Evolutionary conservation across 768 basidiomycete species (phyloP), one percentile per base, ranked within the genome.

Genomic region (Termitomyces sp.): DNA sequence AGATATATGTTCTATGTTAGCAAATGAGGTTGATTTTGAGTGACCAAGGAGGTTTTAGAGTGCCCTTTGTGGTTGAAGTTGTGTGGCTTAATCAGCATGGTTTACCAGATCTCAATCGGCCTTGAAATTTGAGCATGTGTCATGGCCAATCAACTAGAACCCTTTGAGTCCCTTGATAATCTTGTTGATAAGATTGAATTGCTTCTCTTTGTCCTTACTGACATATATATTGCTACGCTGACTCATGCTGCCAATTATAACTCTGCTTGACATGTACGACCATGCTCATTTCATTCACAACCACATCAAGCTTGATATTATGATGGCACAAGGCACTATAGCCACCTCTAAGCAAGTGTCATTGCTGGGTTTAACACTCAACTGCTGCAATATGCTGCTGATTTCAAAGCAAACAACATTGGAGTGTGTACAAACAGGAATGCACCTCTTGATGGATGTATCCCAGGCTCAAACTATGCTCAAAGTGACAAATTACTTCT

Each of bases 311-410:
- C n/a, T n/a, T n/a, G n/a, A n/a, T n/a, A n/a, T n/a, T n/a, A 82
- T 82, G 79, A 71, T 80, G 26, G 71, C 75, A 0, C 73, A 83
- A 67, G 51, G 64, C 8, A 62, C 76, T 1, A 62, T 69, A 5
- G 71, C 77, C 3, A 76, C 74, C 46, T 72, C 73, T 0, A 80
- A 60, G 76, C 77, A 56, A 62, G 67, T 22, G 80, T 83, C 51
- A 82, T 86, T 59, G 63, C 65, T 1, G 76, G 67, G 47, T 86
- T 78, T 70, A 87, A 87, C 66, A 64, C 68, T 3, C 78, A 79
- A 60, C 74, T 86, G 12, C 72, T 69, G 0, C 65, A 74, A 0
- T 72, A 74, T 42, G 72, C 74, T 18, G 54, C 63, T 1, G 53
- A 71, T 10, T 80, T 86, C 70, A 66, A 76, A 56, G 63, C 75